Evolutionary conservation across 108 stramenopile species (phyloP).

Genomic region (Cylindrotheca closterium): DNA sequence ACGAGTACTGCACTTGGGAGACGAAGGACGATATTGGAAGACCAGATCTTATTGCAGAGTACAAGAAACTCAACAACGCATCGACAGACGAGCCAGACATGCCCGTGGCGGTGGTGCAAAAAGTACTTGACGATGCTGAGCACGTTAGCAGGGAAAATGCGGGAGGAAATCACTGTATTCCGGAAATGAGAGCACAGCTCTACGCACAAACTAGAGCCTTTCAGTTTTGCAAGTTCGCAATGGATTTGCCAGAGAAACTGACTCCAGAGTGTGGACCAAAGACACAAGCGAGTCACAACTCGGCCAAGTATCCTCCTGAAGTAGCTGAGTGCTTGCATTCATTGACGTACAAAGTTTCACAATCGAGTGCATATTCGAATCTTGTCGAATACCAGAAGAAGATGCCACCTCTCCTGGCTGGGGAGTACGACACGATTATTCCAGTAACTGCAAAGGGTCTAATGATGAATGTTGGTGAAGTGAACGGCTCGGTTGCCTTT

Average conservation of each 20-base stretch:
- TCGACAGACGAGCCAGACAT: conserved; percentile 72
- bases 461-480: conserved; percentile 87
- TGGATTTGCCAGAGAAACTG: conserved; percentile 54
- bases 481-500: conserved; percentile 75
- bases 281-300: conserved; percentile 14
- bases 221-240: conserved; percentile 80
- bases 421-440: conserved; percentile 82
- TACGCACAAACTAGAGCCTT: conserved; percentile 79
- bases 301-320: conserved; percentile 13
- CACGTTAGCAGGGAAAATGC: conserved; percentile 62
- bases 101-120: conserved; percentile 44
- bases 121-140: conserved; percentile 44
- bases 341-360: conserved; percentile 25
- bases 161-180: conserved; percentile 45
- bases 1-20: conserved; percentile 97
- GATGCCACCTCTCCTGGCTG: conserved; percentile 64
- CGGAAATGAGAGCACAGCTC: conserved; percentile 58
- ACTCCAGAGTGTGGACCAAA: conserved; percentile 65
- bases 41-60: conserved; percentile 65
- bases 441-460: conserved; percentile 81
- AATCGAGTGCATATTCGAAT: conserved; percentile 14
- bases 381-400: conserved; percentile 16
- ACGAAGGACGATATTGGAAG: conserved; percentile 85
- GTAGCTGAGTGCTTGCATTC: conserved; percentile 41
- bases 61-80: conserved; percentile 66